Conservation (phyloP, 805 yeast genomes). For the Starmerella vaccinii region DNA sequence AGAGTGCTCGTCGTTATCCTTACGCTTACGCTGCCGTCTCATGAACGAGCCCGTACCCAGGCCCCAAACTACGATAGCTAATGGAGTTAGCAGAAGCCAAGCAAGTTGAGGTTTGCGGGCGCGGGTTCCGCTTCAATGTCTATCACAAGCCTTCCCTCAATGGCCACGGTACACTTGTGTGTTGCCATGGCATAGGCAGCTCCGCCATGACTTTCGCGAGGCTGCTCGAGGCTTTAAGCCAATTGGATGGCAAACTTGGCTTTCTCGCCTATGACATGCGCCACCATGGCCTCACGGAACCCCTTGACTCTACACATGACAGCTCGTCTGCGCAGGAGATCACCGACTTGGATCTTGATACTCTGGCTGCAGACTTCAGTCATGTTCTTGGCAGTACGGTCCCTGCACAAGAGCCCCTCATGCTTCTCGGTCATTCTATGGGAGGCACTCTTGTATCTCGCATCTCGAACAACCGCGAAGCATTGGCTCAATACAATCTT, state of each 20-base stretch:
- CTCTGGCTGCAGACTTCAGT: conserved; percentile 50
- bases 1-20: too few species aligned
- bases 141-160: conserved; percentile 5
- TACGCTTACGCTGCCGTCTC: too few species aligned
- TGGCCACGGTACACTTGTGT: conserved; percentile 41
- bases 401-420: conserved; percentile 29
- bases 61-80: too few species aligned
- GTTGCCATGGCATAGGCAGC: conserved; percentile 96
- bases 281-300: conserved; percentile 58
- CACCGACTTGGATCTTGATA: conserved; percentile 36
- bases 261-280: conserved; percentile 66
- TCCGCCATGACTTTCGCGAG: conserved; percentile 66
- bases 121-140: conserved; percentile 15
- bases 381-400: conserved; percentile 39
- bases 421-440: conserved; percentile 77
- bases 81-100: conserved; percentile 5
- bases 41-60: conserved; percentile 2
- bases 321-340: conserved; percentile 31
- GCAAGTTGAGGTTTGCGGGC: neutral
- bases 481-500: conserved; percentile 25
- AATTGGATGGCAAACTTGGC: conserved; percentile 42
- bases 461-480: conserved; percentile 29
- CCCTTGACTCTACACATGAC: neutral
- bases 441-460: conserved; percentile 80
- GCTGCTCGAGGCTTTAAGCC: conserved; percentile 34